Evolutionary conservation across 2,329 filamentous ascomycete species (phyloP).

Genomic region (Paraphoma sp.): DNA sequence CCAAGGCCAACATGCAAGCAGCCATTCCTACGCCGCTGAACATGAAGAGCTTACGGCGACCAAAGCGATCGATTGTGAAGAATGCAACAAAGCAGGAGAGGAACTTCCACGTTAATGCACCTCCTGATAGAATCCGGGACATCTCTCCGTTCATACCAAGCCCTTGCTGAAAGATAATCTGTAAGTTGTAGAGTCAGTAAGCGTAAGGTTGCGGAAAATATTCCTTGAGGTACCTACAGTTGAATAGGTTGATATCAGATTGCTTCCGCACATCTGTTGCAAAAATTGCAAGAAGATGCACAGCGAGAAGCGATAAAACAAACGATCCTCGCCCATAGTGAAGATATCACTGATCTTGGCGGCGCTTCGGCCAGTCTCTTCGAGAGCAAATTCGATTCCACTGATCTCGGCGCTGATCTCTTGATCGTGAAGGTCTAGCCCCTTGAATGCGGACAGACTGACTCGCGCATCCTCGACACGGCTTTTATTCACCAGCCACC

Average conservation of each 20-base stretch:
- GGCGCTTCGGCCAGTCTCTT: slow-evolving; percentile 62
- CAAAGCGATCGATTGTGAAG: slow-evolving; percentile 74
- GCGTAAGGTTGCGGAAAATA: background rate
- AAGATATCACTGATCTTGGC: slow-evolving; percentile 64
- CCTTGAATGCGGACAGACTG: slow-evolving; percentile 50
- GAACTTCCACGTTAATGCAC: slow-evolving; percentile 64
- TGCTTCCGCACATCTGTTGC: slow-evolving; percentile 60
- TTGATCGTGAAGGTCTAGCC: slow-evolving; percentile 45
- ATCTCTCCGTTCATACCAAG: slow-evolving; percentile 54
- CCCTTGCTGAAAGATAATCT: slow-evolving; percentile 54
- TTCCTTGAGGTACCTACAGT: slow-evolving; percentile 53
- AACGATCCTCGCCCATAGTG: slow-evolving; percentile 67
- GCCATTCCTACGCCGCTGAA: slow-evolving; percentile 61
- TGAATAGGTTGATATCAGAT: slow-evolving; percentile 59
- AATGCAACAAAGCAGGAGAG: slow-evolving; percentile 68
- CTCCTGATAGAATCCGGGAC: slow-evolving; percentile 68
- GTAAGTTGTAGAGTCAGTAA: background rate
- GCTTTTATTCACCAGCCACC: slow-evolving; percentile 71
- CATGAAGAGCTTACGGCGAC: slow-evolving; percentile 65
- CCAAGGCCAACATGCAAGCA: slow-evolving; percentile 61
- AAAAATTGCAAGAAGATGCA: slow-evolving; percentile 59
- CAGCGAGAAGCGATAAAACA: slow-evolving; percentile 65
- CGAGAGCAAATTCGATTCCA: slow-evolving; percentile 61
- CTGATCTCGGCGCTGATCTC: slow-evolving; percentile 70
- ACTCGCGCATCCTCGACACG: slow-evolving; percentile 69